A percentile compares a stretch with the other conserved stretches of the same genome.
phyloP scores from a whole-genome alignment of 2,329 filamentous ascomycete species.

The Trichoderma semiorbis region DNA sequence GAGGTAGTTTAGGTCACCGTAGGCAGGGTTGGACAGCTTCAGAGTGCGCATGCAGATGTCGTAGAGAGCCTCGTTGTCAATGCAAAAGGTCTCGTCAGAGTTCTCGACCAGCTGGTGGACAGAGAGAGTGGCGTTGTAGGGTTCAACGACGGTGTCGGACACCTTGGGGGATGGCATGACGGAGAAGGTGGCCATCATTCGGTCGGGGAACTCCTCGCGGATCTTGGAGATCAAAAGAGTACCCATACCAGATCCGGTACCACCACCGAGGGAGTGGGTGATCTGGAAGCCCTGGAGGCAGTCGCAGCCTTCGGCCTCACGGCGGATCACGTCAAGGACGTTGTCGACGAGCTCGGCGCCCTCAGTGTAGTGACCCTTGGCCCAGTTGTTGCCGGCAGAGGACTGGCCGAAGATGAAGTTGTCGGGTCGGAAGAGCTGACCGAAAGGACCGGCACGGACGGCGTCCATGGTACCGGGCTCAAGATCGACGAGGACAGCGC shows the following conservation, averaged over 20 bases:
- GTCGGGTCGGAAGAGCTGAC: constrained; percentile 98
- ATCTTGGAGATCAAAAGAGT: constrained; percentile 99
- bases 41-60: constrained; percentile 99
- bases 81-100: constrained; percentile 99
- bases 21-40: constrained; percentile 97
- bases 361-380: constrained; percentile 99
- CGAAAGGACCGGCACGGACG: constrained; percentile 95
- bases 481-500: constrained; percentile 98
- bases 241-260: constrained; percentile 99
- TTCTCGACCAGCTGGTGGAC: constrained; percentile 99
- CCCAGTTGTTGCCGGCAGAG: constrained; percentile 99
- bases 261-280: constrained; percentile 99
- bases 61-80: constrained; percentile 99
- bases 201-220: constrained; percentile 99
- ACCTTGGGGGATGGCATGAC: constrained; percentile 99
- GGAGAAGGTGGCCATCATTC: constrained; percentile 99
- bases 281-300: constrained; percentile 99
- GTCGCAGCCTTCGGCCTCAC: constrained; percentile 98
- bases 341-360: constrained; percentile 98
- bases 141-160: constrained; percentile 98
- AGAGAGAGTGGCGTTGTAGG: constrained; percentile 99
- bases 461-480: constrained; percentile 99
- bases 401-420: constrained; percentile 99
- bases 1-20: constrained; percentile 98
- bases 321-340: constrained; percentile 96